phyloP scores from a whole-genome alignment of 2,329 filamentous ascomycete genomes.

The Aplosporella prunicola region DNA sequence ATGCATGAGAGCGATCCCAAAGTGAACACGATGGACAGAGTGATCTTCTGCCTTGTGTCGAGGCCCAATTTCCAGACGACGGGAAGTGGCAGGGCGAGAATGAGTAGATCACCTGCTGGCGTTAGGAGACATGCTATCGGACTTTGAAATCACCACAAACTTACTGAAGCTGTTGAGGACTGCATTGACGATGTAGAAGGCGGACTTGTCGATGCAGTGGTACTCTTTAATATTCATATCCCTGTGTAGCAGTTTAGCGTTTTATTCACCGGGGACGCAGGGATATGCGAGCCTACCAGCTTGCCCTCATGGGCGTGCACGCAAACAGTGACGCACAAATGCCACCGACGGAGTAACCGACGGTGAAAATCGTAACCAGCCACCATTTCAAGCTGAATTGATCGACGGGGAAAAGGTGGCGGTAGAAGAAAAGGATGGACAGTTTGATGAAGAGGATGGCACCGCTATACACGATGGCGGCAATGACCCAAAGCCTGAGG shows the following conservation, averaged over 20 bases:
- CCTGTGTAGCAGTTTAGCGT: no score
- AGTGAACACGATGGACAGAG: not conserved
- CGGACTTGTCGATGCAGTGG: no score
- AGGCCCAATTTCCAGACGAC: constrained; percentile 3
- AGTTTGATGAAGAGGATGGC: constrained; percentile 12
- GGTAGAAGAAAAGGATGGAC: constrained; percentile 11
- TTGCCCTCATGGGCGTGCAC: no score
- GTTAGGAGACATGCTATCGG: no score
- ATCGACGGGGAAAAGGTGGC: constrained; percentile 7
- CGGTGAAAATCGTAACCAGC: constrained; percentile 3
- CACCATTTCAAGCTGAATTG: constrained; percentile 5
- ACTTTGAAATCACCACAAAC: no score
- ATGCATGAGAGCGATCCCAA: not conserved
- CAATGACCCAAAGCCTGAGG: constrained; percentile 1
- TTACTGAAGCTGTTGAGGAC: no score
- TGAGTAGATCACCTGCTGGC: constrained; percentile 4
- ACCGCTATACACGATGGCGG: constrained; percentile 8
- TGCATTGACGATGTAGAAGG: no score
- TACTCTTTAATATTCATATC: no score
- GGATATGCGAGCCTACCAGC: no score
- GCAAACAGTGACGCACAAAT: no score
- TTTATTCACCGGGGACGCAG: no score
- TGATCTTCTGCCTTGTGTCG: not conserved
- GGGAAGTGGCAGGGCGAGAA: constrained; percentile 3
- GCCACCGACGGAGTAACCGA: not conserved